These are phyloP conservation scores for Dactylonectria macrodidyma DNA, from an alignment of 2,329 filamentous ascomycete genomes.

Conservation along the genomic window DNA sequence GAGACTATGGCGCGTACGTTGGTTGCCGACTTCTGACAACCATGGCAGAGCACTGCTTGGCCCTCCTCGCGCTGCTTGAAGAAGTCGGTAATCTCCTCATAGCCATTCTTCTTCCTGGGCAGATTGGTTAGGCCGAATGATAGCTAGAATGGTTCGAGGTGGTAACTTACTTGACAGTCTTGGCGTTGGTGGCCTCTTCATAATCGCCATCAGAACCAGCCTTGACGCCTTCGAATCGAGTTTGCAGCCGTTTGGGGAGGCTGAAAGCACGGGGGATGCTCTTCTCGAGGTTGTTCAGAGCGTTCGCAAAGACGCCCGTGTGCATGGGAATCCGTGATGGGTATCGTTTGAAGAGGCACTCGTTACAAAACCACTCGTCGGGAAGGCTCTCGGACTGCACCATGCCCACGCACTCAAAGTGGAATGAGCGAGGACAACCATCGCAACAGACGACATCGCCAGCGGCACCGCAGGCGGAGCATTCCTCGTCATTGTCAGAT, in stretches of 20 bases:
- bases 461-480: conserved; percentile 86
- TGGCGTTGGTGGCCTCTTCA: conserved; percentile 74
- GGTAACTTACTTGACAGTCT: conserved; percentile 74
- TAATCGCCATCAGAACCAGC: conserved; percentile 86
- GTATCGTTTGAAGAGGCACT: conserved; percentile 70
- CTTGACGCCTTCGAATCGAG: conserved; percentile 84
- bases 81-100: conserved; percentile 77
- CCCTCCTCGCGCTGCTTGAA: conserved; percentile 82
- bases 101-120: conserved; percentile 66
- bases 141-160: conserved; percentile 1
- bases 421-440: conserved; percentile 90
- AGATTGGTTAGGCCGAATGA: conserved; percentile 5
- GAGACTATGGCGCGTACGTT: conserved; percentile 80
- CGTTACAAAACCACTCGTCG: conserved; percentile 89
- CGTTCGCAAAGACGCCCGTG: conserved; percentile 71
- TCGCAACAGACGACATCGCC: conserved; percentile 95
- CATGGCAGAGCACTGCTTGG: conserved; percentile 82
- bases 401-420: conserved; percentile 90
- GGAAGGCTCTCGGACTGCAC: conserved; percentile 77
- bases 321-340: conserved; percentile 62
- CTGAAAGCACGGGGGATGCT: conserved; percentile 81
- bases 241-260: conserved; percentile 79
- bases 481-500: conserved; percentile 89
- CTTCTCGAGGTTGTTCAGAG: conserved; percentile 76
- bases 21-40: conserved; percentile 78